Conservation (phyloP, 2,329 filamentous ascomycete genomes). For the Stylonectria norvegica region DNA sequence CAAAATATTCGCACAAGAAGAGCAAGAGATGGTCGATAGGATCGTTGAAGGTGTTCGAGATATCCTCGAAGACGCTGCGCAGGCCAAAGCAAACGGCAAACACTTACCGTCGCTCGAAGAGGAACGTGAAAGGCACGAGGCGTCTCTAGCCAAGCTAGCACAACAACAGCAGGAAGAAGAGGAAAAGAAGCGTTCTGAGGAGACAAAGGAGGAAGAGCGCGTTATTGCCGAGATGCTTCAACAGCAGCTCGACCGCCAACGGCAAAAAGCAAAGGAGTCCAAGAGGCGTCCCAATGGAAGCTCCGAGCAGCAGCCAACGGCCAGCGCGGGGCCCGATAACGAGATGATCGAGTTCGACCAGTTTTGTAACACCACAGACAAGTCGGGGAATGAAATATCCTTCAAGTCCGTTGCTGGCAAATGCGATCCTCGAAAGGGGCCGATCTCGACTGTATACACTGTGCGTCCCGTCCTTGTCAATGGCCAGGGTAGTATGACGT, state of each 20-base stretch:
- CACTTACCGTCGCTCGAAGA: constrained; percentile 84
- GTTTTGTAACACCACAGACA: constrained; percentile 60
- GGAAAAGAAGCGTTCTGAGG: constrained; percentile 51
- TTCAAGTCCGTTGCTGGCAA: constrained; percentile 72
- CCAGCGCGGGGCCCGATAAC: constrained; percentile 25
- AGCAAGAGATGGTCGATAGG: constrained; percentile 60
- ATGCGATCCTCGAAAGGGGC: constrained; percentile 61
- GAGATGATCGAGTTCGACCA: constrained; percentile 62
- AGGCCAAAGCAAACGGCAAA: constrained; percentile 69
- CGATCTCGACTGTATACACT: constrained; percentile 65
- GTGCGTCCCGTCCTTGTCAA: constrained; percentile 65
- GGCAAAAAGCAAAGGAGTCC: constrained; percentile 60
- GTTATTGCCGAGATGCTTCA: constrained; percentile 68
- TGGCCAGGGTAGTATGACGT: constrained; percentile 54
- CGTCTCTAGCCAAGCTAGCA: constrained; percentile 60
- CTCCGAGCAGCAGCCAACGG: constrained; percentile 23
- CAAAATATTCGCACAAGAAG: constrained; percentile 48
- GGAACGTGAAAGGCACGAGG: constrained; percentile 80
- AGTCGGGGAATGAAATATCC: constrained; percentile 57
- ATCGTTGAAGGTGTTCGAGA: constrained; percentile 68
- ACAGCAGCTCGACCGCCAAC: constrained; percentile 66
- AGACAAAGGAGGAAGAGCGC: constrained; percentile 65
- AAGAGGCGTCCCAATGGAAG: constrained; percentile 50
- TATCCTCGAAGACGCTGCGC: constrained; percentile 82
- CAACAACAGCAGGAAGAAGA: constrained; percentile 53